Percentiles rank a stretch among this genome's conserved stretches.
Evolutionary conservation across 345 rosid species (phyloP).

Genomic region (Turnera subulata): DNA sequence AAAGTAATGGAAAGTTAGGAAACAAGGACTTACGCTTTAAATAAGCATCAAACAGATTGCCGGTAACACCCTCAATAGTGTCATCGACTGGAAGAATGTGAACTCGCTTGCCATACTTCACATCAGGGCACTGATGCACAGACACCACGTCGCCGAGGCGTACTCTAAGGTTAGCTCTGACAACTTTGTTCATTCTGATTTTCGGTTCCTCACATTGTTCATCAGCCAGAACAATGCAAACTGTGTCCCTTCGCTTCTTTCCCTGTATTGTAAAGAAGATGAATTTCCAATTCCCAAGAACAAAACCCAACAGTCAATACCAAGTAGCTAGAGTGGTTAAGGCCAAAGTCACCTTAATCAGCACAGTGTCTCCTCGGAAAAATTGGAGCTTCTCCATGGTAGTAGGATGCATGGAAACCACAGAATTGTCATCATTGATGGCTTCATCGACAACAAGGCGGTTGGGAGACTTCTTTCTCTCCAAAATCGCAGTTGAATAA

Average conservation of each 20-base stretch:
- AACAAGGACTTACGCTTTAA: conserved; percentile 23
- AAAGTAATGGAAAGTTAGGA: not conserved
- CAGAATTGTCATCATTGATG: conserved; percentile 29
- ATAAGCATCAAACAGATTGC: conserved; percentile 31
- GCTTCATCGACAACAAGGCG: conserved; percentile 34
- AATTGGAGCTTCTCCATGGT: conserved; percentile 36
- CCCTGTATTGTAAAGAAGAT: conserved; percentile 18
- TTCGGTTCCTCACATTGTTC: conserved; percentile 29
- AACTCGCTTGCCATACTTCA: conserved; percentile 30
- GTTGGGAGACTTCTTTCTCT: conserved; percentile 30
- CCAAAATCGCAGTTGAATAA: conserved; percentile 30
- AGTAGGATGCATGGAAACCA: conserved; percentile 24
- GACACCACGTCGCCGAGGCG: conserved; percentile 35
- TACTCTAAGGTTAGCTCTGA: conserved; percentile 30
- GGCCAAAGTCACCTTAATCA: conserved; percentile 18
- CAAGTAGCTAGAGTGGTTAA: not conserved
- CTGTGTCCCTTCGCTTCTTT: conserved; percentile 33
- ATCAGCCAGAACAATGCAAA: conserved; percentile 30
- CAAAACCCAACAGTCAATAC: not conserved
- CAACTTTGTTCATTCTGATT: conserved; percentile 34
- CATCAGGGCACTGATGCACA: conserved; percentile 29
- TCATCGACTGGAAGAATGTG: conserved; percentile 39
- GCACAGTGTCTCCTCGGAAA: conserved; percentile 28
- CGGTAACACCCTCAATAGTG: conserved; percentile 35
- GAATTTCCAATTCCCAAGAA: not conserved